Percentiles rank a stretch among this genome's conserved stretches.
phyloP scores from a whole-genome alignment of 305 asterid genomes.

The Ajuga reptans region DNA sequence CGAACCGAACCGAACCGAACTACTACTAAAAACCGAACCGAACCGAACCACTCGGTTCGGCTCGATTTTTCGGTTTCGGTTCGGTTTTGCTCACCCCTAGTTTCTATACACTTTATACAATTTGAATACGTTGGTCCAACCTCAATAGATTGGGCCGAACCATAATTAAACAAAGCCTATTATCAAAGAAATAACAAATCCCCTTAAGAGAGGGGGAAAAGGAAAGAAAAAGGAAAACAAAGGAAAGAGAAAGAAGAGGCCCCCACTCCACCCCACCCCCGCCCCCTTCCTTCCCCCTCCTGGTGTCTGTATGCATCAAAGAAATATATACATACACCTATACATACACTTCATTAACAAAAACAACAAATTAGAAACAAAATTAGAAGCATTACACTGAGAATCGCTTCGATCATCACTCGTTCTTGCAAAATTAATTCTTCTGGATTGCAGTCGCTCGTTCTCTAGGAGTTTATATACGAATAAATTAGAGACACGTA shows the following conservation, averaged over 20 bases:
- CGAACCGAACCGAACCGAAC: too few species aligned
- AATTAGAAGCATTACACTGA: conserved; percentile 21
- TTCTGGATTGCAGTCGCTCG: conserved; percentile 20
- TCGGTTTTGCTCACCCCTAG: too few species aligned
- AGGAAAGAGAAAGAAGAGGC: conserved; percentile 1
- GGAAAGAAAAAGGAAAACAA: conserved; percentile 17
- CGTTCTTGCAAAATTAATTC: conserved; percentile 20
- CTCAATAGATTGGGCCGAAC: too few species aligned
- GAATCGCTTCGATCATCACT: conserved; percentile 52
- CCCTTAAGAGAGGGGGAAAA: conserved; percentile 9
- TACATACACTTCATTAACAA: conserved; percentile 26
- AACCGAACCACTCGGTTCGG: too few species aligned
- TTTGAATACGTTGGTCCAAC: too few species aligned
- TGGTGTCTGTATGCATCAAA: conserved; percentile 31
- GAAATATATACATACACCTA: conserved; percentile 14
- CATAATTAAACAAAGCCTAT: too few species aligned
- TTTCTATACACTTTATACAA: too few species aligned
- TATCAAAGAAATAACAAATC: conserved; percentile 9
- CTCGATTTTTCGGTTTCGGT: too few species aligned
- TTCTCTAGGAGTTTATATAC: conserved; percentile 10
- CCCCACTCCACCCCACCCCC: conserved; percentile 11
- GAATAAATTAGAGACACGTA: conserved; percentile 16
- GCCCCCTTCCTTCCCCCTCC: conserved; percentile 15
- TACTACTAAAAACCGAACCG: too few species aligned
- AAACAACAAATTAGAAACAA: conserved; percentile 7